These are phyloP conservation scores for Noccaea bulbosa DNA, from an alignment of 345 rosid species.

Conservation along the genomic window DNA sequence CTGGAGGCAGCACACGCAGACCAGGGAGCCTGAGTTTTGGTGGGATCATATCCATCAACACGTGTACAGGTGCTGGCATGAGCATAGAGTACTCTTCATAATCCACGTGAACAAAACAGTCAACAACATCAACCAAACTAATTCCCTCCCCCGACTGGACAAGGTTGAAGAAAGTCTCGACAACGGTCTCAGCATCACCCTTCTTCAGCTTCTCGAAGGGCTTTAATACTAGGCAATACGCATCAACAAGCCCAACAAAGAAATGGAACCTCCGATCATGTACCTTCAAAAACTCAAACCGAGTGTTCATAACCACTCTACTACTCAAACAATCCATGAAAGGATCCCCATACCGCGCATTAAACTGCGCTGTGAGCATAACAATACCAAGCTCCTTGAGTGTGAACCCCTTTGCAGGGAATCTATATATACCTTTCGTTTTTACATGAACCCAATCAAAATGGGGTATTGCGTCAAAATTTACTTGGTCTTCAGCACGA, in stretches of 20 bases:
- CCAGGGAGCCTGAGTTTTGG: no score
- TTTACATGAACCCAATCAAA: no score
- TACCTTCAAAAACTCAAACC: background rate
- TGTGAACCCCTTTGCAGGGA: background rate
- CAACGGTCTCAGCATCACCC: background rate
- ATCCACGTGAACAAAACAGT: conserved; percentile 57
- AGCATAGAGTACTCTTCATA: conserved; percentile 53
- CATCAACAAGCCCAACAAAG: no score
- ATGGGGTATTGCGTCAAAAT: no score
- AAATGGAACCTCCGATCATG: no score
- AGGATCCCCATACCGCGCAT: background rate
- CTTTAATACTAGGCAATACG: no score
- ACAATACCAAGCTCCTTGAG: background rate
- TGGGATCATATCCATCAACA: no score
- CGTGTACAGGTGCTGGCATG: conserved; percentile 32
- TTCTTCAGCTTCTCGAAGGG: no score
- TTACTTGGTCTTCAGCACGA: no score
- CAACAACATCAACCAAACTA: conserved; percentile 44
- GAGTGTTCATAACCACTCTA: background rate
- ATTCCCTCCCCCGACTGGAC: background rate
- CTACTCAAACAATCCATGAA: background rate
- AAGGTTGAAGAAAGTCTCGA: background rate
- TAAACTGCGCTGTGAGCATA: background rate
- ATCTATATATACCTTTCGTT: background rate
- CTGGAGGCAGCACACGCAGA: no score